Evolutionary conservation across 805 yeast species (phyloP), one percentile per base, ranked within the genome.

Genomic region (Metschnikowia shivogae): DNA sequence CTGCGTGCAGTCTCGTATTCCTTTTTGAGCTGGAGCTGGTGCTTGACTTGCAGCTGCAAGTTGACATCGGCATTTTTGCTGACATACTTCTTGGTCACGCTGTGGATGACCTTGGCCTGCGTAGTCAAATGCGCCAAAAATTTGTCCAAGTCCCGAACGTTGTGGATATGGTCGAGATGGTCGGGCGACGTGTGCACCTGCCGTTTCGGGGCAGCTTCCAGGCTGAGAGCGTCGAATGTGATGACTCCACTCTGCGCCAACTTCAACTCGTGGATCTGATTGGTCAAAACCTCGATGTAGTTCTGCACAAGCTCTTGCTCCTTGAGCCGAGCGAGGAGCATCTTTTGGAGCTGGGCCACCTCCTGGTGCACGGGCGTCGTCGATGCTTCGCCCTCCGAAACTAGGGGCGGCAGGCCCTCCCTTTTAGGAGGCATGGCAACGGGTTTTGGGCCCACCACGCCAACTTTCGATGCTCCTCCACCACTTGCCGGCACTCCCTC

Each of bases 161-260:
- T 67, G 49, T 64, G 66, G 37, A 71, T 68, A 13, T 62, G 60
- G 42, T 70, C 75, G 14, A 71, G 49, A 48, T 68, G 72, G 37
- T 67, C 70, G 30, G 60, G 52, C 8, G 57, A 45, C 14, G 38
- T 49, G 44, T 39, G 52, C 27, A 45, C 44, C 39, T 40, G 49
- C 28, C 43, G 39, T 36, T 42, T 46, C 8, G 47, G 35, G 17
- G 33, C 34, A 17, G 60, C 53, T 39, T 61, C 62, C 14, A 17
- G 37, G 37, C 22, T 33, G 32, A 70, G 55, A 2, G 74, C 73
- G 52, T 70, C 75, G 42, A 67, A 60, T 0, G 75, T 65, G 39
- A 71, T 70, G 33, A 69, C 72, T 5, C 76, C 76, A 48, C 65
- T 70, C 50, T 69, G 72, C 4, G 70, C 73, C 52, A 71, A 70